Base-by-base conservation (phyloP, 306 rosid genomes). In the Gynostemma pentaphyllum region DNA sequence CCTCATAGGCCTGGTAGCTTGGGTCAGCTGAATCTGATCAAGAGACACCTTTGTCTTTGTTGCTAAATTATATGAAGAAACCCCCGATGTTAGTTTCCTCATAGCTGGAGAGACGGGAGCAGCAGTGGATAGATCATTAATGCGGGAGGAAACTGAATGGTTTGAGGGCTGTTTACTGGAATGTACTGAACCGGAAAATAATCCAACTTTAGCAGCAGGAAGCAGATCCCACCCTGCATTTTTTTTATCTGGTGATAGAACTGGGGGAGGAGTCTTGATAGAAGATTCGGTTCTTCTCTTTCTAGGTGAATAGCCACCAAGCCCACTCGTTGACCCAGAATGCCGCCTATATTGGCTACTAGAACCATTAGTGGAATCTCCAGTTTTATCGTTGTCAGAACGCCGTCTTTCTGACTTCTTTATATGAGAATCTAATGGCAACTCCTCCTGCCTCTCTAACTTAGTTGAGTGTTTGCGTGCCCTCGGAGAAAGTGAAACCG, bases 241-340 rank as follows among this genome's bases (percentile, higher is more conserved):
- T 78, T 81, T 92, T 81, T 81, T 88, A 73, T 86, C 94, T 16
- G 71, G 54, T 59, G 88, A 79, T 69, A 62, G 77, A 76, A 75
- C 67, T 18, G 88, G 73, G 64, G 96, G 95, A 45, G 98, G 90
- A 65, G 95, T 88, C 78, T 75, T 88, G 54, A 73, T 73, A 71
- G 86, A 89, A 74, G 88, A 76, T 70, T 88, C 95, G 49, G 84
- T 72, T 76, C 81, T 86, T 76, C 96, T 83, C 90, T 88, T 92
- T 79, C 99, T 82, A 0, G 95, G 96, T 26, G 99, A 92, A 82
- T 92, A 92, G 50, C 99, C 99, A 78, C 99, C 99, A 62, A 92
- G 96, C 70, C 90, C 79, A 78, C 87, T 88, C 15, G 79, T 45
- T 24, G 78, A 74, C 45, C 68, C 83, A 70, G 70, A 83, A 48